phyloP scores from a whole-genome alignment of 2,329 filamentous ascomycete species.

The Sclerotinia trifoliorum region DNA sequence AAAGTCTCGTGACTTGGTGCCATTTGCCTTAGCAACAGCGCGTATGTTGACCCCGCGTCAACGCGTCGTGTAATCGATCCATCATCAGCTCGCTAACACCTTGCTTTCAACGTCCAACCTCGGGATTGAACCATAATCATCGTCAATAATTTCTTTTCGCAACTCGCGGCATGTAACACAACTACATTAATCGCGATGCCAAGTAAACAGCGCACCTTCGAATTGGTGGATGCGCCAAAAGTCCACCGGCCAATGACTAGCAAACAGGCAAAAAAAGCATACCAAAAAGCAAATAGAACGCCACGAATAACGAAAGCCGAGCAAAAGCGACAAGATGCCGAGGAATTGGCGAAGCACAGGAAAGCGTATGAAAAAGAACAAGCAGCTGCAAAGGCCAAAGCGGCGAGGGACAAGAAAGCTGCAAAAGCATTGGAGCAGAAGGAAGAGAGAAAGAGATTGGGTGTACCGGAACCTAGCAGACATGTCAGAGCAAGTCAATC shows the following conservation, averaged over 20 bases:
- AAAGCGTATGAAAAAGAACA: conserved; percentile 55
- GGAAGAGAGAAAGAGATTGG: conserved; percentile 51
- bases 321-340: conserved; percentile 43
- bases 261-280: conserved; percentile 50
- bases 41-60: not conserved
- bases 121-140: not conserved
- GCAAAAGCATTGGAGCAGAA: conserved; percentile 51
- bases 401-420: conserved; percentile 55
- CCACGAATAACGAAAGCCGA: conserved; percentile 45
- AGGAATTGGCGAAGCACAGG: conserved; percentile 42
- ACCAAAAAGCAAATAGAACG: conserved; percentile 44
- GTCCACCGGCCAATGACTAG: conserved; percentile 48
- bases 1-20: not conserved
- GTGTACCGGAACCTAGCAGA: conserved; percentile 51
- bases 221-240: conserved; percentile 41
- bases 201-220: conserved; percentile 39
- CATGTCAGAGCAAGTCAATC: conserved; percentile 55
- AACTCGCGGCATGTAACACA: not conserved
- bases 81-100: not conserved
- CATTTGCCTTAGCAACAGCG: not conserved
- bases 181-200: not conserved
- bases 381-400: conserved; percentile 51
- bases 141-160: not conserved
- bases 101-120: not conserved
- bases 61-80: not conserved